Conservation (phyloP, 2,329 filamentous ascomycete genomes). For the Didymella pomorum region DNA sequence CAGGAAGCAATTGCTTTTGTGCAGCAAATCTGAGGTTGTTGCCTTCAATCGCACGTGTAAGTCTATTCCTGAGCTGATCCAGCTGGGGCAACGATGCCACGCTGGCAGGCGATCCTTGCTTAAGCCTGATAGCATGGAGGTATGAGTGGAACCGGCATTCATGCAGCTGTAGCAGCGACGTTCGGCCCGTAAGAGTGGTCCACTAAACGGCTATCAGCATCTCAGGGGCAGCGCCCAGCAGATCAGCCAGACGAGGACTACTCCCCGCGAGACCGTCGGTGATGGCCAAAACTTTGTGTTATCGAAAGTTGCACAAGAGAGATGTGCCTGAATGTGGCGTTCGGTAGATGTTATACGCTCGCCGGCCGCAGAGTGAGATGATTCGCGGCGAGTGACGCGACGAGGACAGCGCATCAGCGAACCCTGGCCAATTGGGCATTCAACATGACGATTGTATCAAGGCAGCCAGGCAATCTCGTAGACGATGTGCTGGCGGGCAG, state of each 20-base stretch:
- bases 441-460: constrained; percentile 3
- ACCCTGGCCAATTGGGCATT: constrained; percentile 25
- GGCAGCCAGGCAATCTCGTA: constrained; percentile 14
- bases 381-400: constrained; percentile 36
- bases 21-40: not conserved
- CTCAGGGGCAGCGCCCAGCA: constrained; percentile 16
- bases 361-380: constrained; percentile 15
- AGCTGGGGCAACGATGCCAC: constrained; percentile 16
- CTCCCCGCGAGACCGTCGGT: constrained; percentile 3
- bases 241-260: not conserved
- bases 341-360: constrained; percentile 13
- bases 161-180: constrained; percentile 5
- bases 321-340: constrained; percentile 20
- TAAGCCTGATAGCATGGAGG: constrained; percentile 15
- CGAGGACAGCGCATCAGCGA: constrained; percentile 35
- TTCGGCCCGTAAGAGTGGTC: constrained; percentile 13
- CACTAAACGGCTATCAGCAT: constrained; percentile 22
- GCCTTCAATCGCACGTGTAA: not conserved
- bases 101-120: constrained; percentile 23
- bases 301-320: constrained; percentile 13
- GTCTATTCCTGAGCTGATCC: constrained; percentile 5
- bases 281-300: constrained; percentile 7
- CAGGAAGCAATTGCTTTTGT: not conserved
- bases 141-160: constrained; percentile 17
- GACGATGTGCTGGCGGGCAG: constrained; percentile 19